Conservation (phyloP, 2,329 filamentous ascomycete genomes). For the Pyrenochaeta sp. region DNA sequence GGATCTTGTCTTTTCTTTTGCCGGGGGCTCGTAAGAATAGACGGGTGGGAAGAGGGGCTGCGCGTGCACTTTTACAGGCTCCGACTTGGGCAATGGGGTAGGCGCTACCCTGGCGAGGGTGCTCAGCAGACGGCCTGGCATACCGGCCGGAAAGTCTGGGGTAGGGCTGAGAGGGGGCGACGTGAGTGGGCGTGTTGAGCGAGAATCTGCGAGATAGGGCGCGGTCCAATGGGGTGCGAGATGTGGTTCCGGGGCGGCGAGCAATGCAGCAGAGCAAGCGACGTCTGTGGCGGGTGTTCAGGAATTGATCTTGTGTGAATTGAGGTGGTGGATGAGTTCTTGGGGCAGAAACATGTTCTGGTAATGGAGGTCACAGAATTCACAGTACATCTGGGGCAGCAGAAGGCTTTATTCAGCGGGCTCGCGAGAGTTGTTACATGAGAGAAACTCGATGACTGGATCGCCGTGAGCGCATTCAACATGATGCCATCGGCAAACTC, state of each 20-base stretch:
- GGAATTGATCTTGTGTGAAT: conserved; percentile 46
- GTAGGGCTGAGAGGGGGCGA: conserved; percentile 30
- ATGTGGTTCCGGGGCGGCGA: conserved; percentile 16
- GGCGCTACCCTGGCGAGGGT: conserved; percentile 42
- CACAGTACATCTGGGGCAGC: conserved; percentile 17
- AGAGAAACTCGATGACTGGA: conserved; percentile 43
- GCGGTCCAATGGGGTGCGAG: conserved; percentile 29
- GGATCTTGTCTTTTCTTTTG: conserved; percentile 36
- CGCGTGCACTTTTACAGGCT: conserved; percentile 26
- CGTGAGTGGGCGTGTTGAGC: conserved; percentile 16
- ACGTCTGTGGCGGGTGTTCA: conserved; percentile 18
- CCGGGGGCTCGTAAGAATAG: conserved; percentile 44
- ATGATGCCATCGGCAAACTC: conserved; percentile 38
- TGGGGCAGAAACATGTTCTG: conserved; percentile 45
- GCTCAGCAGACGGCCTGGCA: conserved; percentile 47
- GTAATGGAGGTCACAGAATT: conserved; percentile 1
- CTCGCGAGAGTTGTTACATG: conserved; percentile 32
- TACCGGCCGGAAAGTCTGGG: conserved; percentile 38
- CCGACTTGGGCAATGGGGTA: conserved; percentile 40
- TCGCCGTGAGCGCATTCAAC: conserved; percentile 21
- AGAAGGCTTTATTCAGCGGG: conserved; percentile 32
- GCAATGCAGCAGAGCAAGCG: conserved; percentile 22
- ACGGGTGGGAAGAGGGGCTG: conserved; percentile 42
- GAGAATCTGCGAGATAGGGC: conserved; percentile 22
- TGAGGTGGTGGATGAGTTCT: conserved; percentile 37